phyloP scores from a whole-genome alignment of 1,139 yeast species.

The Saccharomycopsis crataegensis region DNA sequence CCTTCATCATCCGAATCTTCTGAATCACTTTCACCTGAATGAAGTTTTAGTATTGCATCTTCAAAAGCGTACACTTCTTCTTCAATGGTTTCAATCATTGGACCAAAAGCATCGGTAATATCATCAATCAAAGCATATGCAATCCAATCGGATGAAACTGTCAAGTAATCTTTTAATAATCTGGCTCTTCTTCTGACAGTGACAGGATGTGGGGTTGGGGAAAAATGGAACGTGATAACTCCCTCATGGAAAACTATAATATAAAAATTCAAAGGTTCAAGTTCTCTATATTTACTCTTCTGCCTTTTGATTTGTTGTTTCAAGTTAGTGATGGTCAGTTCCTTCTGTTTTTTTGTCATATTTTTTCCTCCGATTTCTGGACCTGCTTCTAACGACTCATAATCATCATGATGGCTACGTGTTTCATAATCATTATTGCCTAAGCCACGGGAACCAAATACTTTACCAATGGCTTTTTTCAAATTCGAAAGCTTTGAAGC shows the following conservation, averaged over 20 bases:
- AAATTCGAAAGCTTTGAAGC: not conserved
- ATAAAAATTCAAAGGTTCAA: conserved; percentile 88
- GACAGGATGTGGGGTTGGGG: conserved; percentile 93
- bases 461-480: not conserved
- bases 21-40: conserved; percentile 53
- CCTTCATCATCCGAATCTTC: conserved; percentile 33
- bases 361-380: not conserved
- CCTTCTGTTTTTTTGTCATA: conserved; percentile 4
- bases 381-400: not conserved
- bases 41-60: conserved; percentile 83
- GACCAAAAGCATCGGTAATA: conserved; percentile 95
- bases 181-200: conserved; percentile 92
- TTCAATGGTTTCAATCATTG: conserved; percentile 89
- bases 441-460: not conserved
- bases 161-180: conserved; percentile 75
- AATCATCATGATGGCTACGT: not conserved
- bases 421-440: not conserved
- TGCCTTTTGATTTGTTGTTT: conserved; percentile 32
- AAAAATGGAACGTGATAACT: conserved; percentile 87
- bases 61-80: conserved; percentile 89
- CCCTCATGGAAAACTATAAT: conserved; percentile 87
- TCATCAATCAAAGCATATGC: conserved; percentile 96
- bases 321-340: conserved; percentile 1
- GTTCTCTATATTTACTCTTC: conserved; percentile 59
- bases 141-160: conserved; percentile 93